Evolutionary conservation across 2,329 filamentous ascomycete genomes (phyloP), one percentile per base, ranked within the genome.

Genomic region (Fusarium agapanthi): DNA sequence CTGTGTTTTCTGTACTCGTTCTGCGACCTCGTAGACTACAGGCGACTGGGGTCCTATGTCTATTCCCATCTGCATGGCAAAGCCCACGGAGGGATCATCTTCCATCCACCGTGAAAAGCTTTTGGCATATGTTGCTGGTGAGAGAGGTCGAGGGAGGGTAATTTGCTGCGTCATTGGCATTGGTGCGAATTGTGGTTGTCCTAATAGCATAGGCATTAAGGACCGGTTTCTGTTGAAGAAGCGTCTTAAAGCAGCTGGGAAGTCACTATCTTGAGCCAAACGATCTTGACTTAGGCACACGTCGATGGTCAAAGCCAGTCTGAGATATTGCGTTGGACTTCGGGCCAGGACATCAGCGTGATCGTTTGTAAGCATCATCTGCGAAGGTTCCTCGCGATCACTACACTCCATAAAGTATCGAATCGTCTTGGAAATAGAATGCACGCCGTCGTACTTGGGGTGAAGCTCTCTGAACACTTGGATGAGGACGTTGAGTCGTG

Each of bases 381-480:
- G 63, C 13, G 57, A 8, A 7, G 61, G 47, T 5, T 69, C 60
- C 2, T 60, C 47, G 11, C 61, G 60, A 8, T 65, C 61, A 14
- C 63, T 72, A 30, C 68, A 69, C 32, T 74, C 72, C 73, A 75
- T 74, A 6, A 75, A 75, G 10, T 75, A 74, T 1, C 73, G 35
- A 7, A 75, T 75, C 3, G 67, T 72, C 59, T 74, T 75, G 1
- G 73, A 71, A 8, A 75, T 72, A 12, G 70, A 75, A 13, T 74
- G 73, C 1, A 75, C 73, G 1, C 73, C 73, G 3, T 75, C 73
- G 4, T 74, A 74, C 22, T 67, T 75, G 4, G 73, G 73, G 0
- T 75, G 70, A 2, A 72, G 62, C 14, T 75, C 73, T 7, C 55
- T 58, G 12, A 75, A 74, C 0, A 75, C 73, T 22, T 75, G 70